Evolutionary conservation across 2,329 filamentous ascomycete genomes (phyloP), one percentile per base, ranked within the genome.

Genomic region (Fusarium staphyleae): DNA sequence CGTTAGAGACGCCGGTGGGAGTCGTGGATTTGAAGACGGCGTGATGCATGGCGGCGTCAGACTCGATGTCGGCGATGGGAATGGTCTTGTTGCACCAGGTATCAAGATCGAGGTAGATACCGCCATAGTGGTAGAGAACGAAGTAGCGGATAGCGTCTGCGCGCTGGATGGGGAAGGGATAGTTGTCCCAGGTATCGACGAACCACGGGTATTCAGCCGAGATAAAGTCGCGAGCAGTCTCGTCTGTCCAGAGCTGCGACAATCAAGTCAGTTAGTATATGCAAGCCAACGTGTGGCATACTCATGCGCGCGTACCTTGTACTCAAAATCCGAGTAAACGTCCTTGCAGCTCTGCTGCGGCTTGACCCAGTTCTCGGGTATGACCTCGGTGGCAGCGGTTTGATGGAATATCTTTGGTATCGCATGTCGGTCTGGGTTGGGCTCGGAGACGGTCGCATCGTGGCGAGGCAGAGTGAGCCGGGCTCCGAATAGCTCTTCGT

Each of bases 1-100:
- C 89, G 76, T 93, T 93, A 62, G 87, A 89, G 63, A 93, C 90
- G 57, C 89, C 89, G 1, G 89, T 93, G 2, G 90, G 90, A 3
- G 82, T 76, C 0, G 90, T 93, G 60, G 70, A 71, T 37, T 71
- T 68, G 63, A 70, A 72, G 30, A 72, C 52, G 41, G 70, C 67
- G 32, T 61, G 55, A 53, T 70, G 63, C 3, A 26, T 36, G 7
- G 26, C 46, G 14, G 47, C 55, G 43, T 57, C 66, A 28, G 58
- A 33, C 15, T 70, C 70, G 41, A 72, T 54, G n/a, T 66, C 58
- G 26, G 65, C 39, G 6, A 71, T 42, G 3, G 69, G 69, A 10
- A 72, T 56, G 3, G 61, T 65, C 34, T 65, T 48, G 56, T 67
- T 68, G 57, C 70, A 72, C 15, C 63, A 41, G 1, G 69, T 72